Base-by-base conservation (phyloP, 192 early-diverging fungal species). In the Coemansia sp. region DNA sequence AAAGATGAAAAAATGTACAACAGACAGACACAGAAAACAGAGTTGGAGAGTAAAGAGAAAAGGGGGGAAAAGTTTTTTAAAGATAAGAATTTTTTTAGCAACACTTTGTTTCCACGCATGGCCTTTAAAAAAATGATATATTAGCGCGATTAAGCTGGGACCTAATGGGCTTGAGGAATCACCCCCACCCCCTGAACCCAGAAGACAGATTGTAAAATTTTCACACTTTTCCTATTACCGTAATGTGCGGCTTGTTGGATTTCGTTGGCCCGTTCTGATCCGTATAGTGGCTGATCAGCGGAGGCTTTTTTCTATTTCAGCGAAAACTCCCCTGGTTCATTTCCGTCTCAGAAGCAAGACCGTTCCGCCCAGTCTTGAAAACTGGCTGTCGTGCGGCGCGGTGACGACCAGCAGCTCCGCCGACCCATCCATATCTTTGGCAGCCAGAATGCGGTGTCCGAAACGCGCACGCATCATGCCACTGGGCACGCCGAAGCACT, bases 361-460 rank as follows among this genome's bases (percentile, higher is more conserved):
- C 37, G 70, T 71, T 22, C 80, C 80, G 9, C 68, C 65, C 18
- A 83, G 66, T 28, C 80, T 64, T 8, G 80, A 71, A 45, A 74
- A 77, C 54, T 74, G 75, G 58, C 80, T 77, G 66, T 83, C 80
- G 59, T 83, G 80, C 52, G 72, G 80, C 37, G 69, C 72, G 3
- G 67, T 66, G 11, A 74, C 75, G 17, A 77, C 62, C 54, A 83
- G 59, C 32, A 71, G 32, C 65, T 69, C 61, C 57, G 20, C 15
- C 57, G 20, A n/a, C 59, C 37, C 11, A 11, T 11, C 52, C 22
- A 7, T 15, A 22, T 35, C 63, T 39, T 18, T 36, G 57, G 60
- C 60, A 11, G 15, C 38, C 17, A 41, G 17, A 17, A 83, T 77
- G 6, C 18, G 36, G 41, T 74, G 72, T 15, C 80, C 80, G 33